Percentiles rank a stretch among this genome's conserved stretches.
Evolutionary conservation across 176 grass and related monocot genomes (phyloP).

Genomic region (Musa schizocarpa): DNA sequence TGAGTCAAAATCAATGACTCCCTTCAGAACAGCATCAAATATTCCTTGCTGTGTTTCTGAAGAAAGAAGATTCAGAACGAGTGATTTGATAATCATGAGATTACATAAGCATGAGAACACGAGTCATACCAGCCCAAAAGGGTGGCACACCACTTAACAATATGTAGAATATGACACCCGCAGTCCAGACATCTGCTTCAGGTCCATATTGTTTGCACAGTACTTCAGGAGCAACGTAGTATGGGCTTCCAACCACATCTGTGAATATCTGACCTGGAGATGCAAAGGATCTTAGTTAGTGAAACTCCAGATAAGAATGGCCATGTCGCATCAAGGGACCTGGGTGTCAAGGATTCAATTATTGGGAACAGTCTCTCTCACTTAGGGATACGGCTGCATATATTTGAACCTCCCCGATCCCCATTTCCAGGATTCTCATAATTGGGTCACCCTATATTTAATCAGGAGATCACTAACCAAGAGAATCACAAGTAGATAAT

Average conservation of each 20-base stretch:
- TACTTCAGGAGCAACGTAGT: slow-evolving; percentile 23
- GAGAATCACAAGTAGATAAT: background rate
- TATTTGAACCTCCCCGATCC: background rate
- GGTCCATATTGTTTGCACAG: slow-evolving; percentile 10
- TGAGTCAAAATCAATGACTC: slow-evolving; percentile 84
- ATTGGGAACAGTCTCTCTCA: too few relatives aligned
- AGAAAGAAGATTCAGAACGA: slow-evolving; percentile 14
- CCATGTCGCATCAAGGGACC: background rate
- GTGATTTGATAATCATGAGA: background rate
- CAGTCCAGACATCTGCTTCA: slow-evolving; percentile 21
- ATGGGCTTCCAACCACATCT: slow-evolving; percentile 20
- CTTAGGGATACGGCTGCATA: too few relatives aligned
- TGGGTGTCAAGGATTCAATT: background rate
- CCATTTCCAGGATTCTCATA: slow-evolving; percentile 13
- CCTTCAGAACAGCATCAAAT: slow-evolving; percentile 98
- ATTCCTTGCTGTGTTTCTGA: slow-evolving; percentile 98
- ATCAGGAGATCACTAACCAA: background rate
- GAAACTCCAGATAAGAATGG: background rate
- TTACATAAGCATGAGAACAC: background rate
- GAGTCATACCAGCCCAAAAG: slow-evolving; percentile 15
- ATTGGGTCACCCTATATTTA: slow-evolving; percentile 2
- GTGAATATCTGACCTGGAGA: slow-evolving; percentile 11
- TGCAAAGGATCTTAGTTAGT: slow-evolving; percentile 7
- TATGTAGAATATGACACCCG: slow-evolving; percentile 22
- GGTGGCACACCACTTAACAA: slow-evolving; percentile 21